Percentiles rank a stretch among this genome's conserved stretches.
These are phyloP conservation scores for Kwoniella heveanensis DNA, from an alignment of 768 basidiomycete genomes.

Conservation along the genomic window DNA sequence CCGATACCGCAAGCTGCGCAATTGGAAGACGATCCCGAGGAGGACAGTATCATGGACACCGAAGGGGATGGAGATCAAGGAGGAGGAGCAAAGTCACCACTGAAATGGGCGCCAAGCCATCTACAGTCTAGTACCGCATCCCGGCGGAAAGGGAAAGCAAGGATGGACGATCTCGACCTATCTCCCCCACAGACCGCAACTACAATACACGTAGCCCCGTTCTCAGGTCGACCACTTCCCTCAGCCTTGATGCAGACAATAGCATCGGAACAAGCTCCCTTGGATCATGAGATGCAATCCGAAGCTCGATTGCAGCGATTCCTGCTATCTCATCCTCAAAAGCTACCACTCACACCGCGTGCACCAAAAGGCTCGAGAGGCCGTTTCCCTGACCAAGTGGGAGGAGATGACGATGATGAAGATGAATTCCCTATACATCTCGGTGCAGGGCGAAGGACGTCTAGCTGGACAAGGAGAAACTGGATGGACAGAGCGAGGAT, in stretches of 20 bases:
- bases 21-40: conserved; percentile 4
- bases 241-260: conserved; percentile 45
- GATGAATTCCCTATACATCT: conserved; percentile 15
- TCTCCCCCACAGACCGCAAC: conserved; percentile 2
- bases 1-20: conserved; percentile 17
- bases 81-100: conserved; percentile 20
- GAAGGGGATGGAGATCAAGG: conserved; percentile 14
- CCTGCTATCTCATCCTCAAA: conserved; percentile 40
- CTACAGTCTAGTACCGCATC: conserved; percentile 20
- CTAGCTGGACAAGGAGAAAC: conserved; percentile 28
- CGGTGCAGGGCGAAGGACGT: conserved; percentile 8
- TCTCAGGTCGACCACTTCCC: conserved; percentile 44
- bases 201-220: conserved; percentile 16
- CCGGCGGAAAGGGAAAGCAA: conserved; percentile 46
- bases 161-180: conserved; percentile 29
- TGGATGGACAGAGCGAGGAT: conserved; percentile 30
- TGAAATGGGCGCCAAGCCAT: conserved; percentile 40
- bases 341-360: conserved; percentile 46
- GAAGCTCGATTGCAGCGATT: conserved; percentile 49
- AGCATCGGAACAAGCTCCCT: conserved; percentile 43
- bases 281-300: conserved; percentile 49
- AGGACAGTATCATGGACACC: conserved; percentile 23
- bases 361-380: conserved; percentile 37
- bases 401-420: conserved; percentile 50
- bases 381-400: conserved; percentile 48